Base-by-base conservation (phyloP, 495 filamentous ascomycete genomes). In the Daldinia bambusicola region DNA sequence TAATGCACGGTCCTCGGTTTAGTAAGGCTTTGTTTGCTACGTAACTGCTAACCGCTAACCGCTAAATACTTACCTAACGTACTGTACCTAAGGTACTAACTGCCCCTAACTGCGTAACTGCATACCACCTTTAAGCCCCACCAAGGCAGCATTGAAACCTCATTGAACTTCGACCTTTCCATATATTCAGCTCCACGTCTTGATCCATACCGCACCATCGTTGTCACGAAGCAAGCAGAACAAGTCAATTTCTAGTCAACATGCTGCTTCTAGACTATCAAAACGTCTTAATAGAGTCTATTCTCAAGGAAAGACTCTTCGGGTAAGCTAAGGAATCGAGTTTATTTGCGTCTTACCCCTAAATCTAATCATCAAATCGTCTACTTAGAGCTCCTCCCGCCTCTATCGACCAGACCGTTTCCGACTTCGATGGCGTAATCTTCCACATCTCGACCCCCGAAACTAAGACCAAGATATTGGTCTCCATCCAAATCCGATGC, bases 191-290 rank as follows among this genome's bases (percentile, higher is more conserved):
- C 16, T 63, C 48, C 63, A 50, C 62, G 50, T 60, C 70, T 71
- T 41, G 52, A 57, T 69, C 60, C 41, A 43, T 64, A 68, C 36
- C 53, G 67, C 20, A 64, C 59, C 60, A 68, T n/a, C 12, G 30
- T 22, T 26, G 16, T 55, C 55, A 43, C 7, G 34, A 63, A 69
- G 50, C 66, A 63, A 60, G 50, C 72, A 60, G 30, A 71, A 43
- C 16, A 38, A 34, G 41, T 13, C 66, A 61, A 56, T 37, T 37
- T 9, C 41, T 32, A 64, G 56, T 62, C 82, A 89, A 75, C 71
- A 98, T 98, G 95, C 89, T 99, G 82, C 90, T 98, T 77, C 90
- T 99, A 75, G 95, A 99, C 79, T 99, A 99, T 79, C 95, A 98
- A 78, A 99, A 99, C 82, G 94, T 96, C 63, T 86, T 98, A 76